phyloP scores from a whole-genome alignment of 2,329 filamentous ascomycete species.

The Grosmannia penicillata region DNA sequence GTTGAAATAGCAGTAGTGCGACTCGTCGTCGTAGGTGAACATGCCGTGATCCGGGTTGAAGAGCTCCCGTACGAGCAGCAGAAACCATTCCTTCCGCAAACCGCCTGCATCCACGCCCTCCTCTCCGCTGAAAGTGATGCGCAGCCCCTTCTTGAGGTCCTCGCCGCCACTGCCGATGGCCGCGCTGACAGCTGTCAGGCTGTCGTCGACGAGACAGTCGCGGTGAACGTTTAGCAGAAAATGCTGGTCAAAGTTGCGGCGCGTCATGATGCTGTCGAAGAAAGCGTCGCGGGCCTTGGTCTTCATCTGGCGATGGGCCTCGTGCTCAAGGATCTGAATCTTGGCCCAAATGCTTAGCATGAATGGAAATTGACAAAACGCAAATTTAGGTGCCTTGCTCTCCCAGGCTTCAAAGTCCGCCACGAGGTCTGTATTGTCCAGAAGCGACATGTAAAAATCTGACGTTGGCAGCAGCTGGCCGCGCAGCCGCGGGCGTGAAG shows the following conservation, averaged over 20 bases:
- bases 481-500: slow-evolving; percentile 27
- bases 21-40: slow-evolving; percentile 85
- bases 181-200: slow-evolving; percentile 69
- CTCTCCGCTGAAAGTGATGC: slow-evolving; percentile 75
- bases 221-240: slow-evolving; percentile 63
- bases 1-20: slow-evolving; percentile 85
- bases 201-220: slow-evolving; percentile 81
- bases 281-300: slow-evolving; percentile 78
- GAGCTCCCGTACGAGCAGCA: slow-evolving; percentile 74
- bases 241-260: slow-evolving; percentile 60
- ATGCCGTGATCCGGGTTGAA: slow-evolving; percentile 88
- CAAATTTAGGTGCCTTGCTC: slow-evolving; percentile 55
- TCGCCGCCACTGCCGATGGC: slow-evolving; percentile 67
- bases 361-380: slow-evolving; percentile 87
- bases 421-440: slow-evolving; percentile 76
- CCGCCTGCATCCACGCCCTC: slow-evolving; percentile 87
- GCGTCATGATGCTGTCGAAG: slow-evolving; percentile 73
- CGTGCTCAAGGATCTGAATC: slow-evolving; percentile 77
- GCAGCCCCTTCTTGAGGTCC: slow-evolving; percentile 79
- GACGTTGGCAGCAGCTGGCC: slow-evolving; percentile 64
- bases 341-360: slow-evolving; percentile 86
- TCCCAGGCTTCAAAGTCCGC: slow-evolving; percentile 86
- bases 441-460: slow-evolving; percentile 74
- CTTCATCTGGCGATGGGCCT: slow-evolving; percentile 80
- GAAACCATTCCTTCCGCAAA: slow-evolving; percentile 86